Conservation (phyloP, 106 monocot genomes). For the Dactylorhiza incarnata region DNA sequence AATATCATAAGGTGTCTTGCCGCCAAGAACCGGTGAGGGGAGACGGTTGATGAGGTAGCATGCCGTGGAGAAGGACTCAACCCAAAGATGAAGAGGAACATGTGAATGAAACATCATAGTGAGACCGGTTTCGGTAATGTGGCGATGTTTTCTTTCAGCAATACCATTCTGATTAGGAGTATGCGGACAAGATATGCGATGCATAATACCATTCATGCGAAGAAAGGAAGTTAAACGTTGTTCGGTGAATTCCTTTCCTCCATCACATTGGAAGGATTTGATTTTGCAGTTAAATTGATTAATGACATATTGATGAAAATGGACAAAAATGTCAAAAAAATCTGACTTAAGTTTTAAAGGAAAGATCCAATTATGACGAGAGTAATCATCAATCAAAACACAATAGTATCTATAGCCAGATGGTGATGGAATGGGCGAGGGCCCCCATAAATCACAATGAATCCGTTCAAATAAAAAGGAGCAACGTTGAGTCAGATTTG, state of each 20-base stretch:
- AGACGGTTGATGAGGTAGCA: constrained; percentile 12
- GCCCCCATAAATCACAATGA: constrained; percentile 6
- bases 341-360: background rate
- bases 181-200: constrained; percentile 4
- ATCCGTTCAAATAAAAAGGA: background rate
- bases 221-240: background rate
- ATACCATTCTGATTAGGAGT: background rate
- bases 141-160: too few relatives aligned
- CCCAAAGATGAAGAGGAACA: constrained; percentile 9
- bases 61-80: background rate
- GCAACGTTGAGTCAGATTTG: background rate
- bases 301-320: background rate
- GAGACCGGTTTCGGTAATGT: background rate
- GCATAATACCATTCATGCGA: background rate
- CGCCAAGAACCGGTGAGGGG: background rate
- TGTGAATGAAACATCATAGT: background rate
- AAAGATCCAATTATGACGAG: background rate
- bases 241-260: background rate
- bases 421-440: background rate
- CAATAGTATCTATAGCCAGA: background rate
- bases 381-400: background rate
- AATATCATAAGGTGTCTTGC: background rate
- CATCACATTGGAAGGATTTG: constrained; percentile 4
- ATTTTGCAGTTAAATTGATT: background rate
- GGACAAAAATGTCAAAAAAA: background rate